These are phyloP conservation scores for Arachnopeziza araneosa DNA, from an alignment of 2,329 filamentous ascomycete species.

Conservation along the genomic window DNA sequence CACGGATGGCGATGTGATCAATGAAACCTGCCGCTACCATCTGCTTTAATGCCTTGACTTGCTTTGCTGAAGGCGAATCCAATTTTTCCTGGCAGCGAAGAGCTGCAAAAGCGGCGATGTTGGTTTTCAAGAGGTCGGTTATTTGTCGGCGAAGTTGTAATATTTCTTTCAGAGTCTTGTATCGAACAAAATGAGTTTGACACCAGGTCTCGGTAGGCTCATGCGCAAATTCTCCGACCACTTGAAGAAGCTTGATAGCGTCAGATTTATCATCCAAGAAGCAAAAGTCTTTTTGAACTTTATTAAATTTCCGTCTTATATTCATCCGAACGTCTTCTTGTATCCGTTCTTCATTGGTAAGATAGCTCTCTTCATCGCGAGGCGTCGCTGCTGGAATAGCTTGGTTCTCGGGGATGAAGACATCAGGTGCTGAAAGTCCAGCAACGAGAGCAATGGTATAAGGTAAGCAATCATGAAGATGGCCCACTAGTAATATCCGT, in stretches of 20 bases:
- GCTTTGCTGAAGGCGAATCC: conserved; percentile 55
- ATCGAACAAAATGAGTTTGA: conserved; percentile 74
- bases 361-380: conserved; percentile 45
- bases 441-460: conserved; percentile 88
- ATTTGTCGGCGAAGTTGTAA: conserved; percentile 79
- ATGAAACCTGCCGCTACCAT: conserved; percentile 90
- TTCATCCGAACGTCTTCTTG: conserved; percentile 66
- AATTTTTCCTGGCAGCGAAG: conserved; percentile 51
- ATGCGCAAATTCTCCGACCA: conserved; percentile 80
- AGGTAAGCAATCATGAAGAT: conserved; percentile 73
- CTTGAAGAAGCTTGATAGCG: conserved; percentile 83
- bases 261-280: conserved; percentile 79
- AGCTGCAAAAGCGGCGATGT: conserved; percentile 61
- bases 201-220: conserved; percentile 71
- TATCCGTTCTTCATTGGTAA: conserved; percentile 62
- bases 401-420: conserved; percentile 80
- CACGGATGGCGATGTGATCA: conserved; percentile 88
- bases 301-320: conserved; percentile 56
- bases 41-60: conserved; percentile 77
- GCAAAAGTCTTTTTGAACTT: conserved; percentile 72
- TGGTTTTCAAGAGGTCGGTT: conserved; percentile 69
- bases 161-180: conserved; percentile 82
- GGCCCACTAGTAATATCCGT: conserved; percentile 84
- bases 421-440: conserved; percentile 78
- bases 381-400: conserved; percentile 54